Evolutionary conservation across 2,329 filamentous ascomycete species (phyloP).

Genomic region (Trichoderma polysporum): DNA sequence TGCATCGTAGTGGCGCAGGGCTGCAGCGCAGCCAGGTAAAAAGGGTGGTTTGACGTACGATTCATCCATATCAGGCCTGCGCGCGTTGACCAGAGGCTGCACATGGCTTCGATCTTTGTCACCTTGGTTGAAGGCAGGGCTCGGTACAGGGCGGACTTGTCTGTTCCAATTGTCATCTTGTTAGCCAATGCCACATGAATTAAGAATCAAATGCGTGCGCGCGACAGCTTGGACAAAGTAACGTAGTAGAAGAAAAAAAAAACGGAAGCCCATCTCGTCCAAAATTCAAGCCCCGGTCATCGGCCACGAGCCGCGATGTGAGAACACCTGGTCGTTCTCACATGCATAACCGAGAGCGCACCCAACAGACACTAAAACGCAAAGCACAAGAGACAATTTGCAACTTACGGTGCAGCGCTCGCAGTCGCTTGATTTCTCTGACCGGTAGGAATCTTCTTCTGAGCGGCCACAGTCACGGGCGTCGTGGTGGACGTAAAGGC

Average conservation of each 20-base stretch:
- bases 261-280: slow-evolving; percentile 97
- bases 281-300: slow-evolving; percentile 78
- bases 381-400: neutral
- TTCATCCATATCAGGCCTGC: slow-evolving; percentile 67
- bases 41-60: slow-evolving; percentile 56
- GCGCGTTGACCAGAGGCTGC: slow-evolving; percentile 62
- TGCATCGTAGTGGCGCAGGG: neutral
- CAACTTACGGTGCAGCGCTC: slow-evolving; percentile 28
- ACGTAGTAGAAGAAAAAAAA: too few species aligned
- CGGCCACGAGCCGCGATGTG: neutral
- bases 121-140: slow-evolving; percentile 57
- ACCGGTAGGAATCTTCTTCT: slow-evolving; percentile 42
- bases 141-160: slow-evolving; percentile 56
- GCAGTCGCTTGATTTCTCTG: slow-evolving; percentile 52
- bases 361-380: neutral
- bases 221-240: too few species aligned
- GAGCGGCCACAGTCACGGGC: slow-evolving; percentile 36
- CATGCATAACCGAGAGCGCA: neutral
- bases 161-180: slow-evolving; percentile 72
- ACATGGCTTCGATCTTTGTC: slow-evolving; percentile 55
- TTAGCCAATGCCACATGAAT: slow-evolving; percentile 77
- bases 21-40: neutral
- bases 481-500: slow-evolving; percentile 43
- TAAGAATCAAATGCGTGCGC: slow-evolving; percentile 36
- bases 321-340: neutral